A percentile compares a stretch with the other conserved stretches of the same genome.
Evolutionary conservation across 1,284 basidiomycete species (phyloP).

Genomic region (Thelephora terrestris): DNA sequence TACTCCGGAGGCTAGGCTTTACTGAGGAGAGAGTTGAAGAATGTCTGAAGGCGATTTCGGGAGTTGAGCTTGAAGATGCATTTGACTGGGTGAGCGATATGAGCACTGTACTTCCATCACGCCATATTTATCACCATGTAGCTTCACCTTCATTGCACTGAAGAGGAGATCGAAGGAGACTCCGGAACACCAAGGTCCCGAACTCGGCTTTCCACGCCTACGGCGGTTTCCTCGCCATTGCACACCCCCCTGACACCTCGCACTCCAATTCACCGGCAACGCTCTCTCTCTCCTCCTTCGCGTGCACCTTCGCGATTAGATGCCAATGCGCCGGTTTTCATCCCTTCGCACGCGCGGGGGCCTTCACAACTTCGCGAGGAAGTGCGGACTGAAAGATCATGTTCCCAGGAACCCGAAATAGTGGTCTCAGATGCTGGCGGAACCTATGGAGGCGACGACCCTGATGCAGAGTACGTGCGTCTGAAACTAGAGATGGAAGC

Average conservation of each 20-base stretch:
- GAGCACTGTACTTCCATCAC: neutral
- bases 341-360: conserved; percentile 18
- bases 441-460: conserved; percentile 38
- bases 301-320: conserved; percentile 9
- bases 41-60: conserved; percentile 53
- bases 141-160: conserved; percentile 62
- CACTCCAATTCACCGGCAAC: conserved; percentile 16
- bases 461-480: conserved; percentile 51
- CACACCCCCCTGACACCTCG: conserved; percentile 23
- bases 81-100: conserved; percentile 71
- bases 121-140: conserved; percentile 19
- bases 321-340: conserved; percentile 28
- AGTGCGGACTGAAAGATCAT: neutral
- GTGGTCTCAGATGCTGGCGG: neutral
- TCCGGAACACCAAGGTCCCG: conserved; percentile 14
- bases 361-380: neutral
- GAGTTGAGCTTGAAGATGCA: conserved; percentile 83
- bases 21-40: conserved; percentile 57
- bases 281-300: conserved; percentile 6
- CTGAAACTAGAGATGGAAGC: conserved; percentile 46
- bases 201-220: conserved; percentile 15
- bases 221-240: conserved; percentile 12
- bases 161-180: conserved; percentile 44
- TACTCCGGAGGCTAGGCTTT: conserved; percentile 82
- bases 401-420: neutral